Evolutionary conservation across 345 rosid genomes (phyloP).

Genomic region (Nasturtium officinale): DNA sequence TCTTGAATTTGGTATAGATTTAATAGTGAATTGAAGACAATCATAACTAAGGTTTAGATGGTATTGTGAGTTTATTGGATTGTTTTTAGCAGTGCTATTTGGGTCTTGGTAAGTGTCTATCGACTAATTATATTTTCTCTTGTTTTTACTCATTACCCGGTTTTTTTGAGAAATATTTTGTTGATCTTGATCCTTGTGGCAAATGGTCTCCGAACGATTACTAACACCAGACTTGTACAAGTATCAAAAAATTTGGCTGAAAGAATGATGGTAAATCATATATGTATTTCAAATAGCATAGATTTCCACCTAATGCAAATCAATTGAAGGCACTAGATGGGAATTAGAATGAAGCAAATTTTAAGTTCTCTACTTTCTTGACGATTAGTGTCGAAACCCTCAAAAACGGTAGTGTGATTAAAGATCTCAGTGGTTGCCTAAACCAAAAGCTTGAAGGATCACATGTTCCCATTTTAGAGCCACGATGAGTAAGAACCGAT

Average conservation of each 20-base stretch:
- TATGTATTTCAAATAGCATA: no score
- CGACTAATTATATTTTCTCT: no score
- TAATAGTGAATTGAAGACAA: no score
- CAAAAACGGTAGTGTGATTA: not conserved
- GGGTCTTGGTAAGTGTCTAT: no score
- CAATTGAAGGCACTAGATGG: not conserved
- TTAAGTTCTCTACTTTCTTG: not conserved
- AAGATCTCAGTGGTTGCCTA: not conserved
- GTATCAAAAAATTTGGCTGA: not conserved
- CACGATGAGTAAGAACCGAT: not conserved
- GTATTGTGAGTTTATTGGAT: no score
- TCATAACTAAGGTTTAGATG: no score
- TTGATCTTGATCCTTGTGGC: no score
- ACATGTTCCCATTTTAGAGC: not conserved
- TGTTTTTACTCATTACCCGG: no score
- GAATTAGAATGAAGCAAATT: not conserved
- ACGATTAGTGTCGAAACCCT: not conserved
- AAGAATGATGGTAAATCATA: not conserved
- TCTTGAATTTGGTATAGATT: no score
- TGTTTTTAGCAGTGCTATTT: no score
- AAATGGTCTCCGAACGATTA: not conserved
- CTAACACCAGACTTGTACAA: not conserved
- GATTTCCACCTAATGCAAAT: no score
- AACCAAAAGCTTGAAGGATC: not conserved
- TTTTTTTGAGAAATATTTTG: no score